Evolutionary conservation across 768 basidiomycete genomes (phyloP), one percentile per base, ranked within the genome.

Genomic region (Paxillus involutus): DNA sequence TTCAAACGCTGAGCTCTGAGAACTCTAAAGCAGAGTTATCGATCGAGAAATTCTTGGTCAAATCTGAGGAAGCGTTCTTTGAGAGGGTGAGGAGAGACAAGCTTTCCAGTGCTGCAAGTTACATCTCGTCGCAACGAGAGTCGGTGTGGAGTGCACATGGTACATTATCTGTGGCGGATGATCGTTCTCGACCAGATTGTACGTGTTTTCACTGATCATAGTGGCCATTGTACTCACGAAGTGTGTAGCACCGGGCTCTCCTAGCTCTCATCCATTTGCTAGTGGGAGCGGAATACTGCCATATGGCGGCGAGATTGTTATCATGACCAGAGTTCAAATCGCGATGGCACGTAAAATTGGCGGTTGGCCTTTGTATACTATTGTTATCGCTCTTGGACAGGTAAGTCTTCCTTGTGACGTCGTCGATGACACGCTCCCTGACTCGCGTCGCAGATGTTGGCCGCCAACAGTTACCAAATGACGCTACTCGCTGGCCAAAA

Each of bases 51-150:
- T 97, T 78, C 78, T 73, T 97, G 59, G 77, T 84, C 58, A 96
- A 95, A 76, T 93, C 89, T 59, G 94, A 97, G 73, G 92, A 94
- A 65, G 85, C 84, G 0, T 97, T 94, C 84, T 96, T 96, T 72
- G 87, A 90, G 56, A 88, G 85, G 66, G 90, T 94, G 58, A 85
- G 89, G 65, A 89, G 86, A 70, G 92, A 95, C 61, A 94, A 91
- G 76, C 76, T 96, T 42, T 84, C 84, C 24, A 88, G 84, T 63
- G 91, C 91, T 26, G 85, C 87, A 10, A 91, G 91, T 70, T 75
- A 89, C 51, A 79, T 84, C 42, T 90, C 89, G 32, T 89, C 89
- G 16, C 80, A 83, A 46, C 84, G 89, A 47, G 92, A 94, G 36
- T 94, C 91, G 13, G 71, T 86, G 13, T 92, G 88, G 86, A 91